Percentiles rank a stretch among this genome's conserved stretches.
Evolutionary conservation across 495 filamentous ascomycete genomes (phyloP).

Genomic region (Tuber melanosporum): DNA sequence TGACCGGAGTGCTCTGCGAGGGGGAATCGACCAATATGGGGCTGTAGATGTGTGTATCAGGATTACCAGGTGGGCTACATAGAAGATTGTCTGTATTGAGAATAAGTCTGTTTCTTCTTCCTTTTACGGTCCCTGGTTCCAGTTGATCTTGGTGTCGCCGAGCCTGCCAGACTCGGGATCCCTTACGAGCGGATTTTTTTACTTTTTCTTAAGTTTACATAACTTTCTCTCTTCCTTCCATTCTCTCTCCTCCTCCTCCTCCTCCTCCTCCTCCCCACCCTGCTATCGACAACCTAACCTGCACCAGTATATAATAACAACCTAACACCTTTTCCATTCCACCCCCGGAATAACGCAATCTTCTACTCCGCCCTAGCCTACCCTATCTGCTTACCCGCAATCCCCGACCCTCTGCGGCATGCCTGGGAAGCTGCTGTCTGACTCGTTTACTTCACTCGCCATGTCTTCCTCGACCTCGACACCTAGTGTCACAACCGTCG

Average conservation of each 20-base stretch:
- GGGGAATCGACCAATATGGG: neutral
- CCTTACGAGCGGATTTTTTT: neutral
- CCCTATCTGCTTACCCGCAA: neutral
- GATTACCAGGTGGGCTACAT: neutral
- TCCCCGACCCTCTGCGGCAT: conserved; percentile 13
- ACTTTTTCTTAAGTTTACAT: neutral
- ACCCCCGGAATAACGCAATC: neutral
- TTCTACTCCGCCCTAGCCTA: neutral
- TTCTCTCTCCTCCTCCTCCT: too few relatives aligned
- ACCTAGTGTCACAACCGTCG: conserved; percentile 43
- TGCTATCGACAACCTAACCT: too few relatives aligned
- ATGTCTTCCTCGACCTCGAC: conserved; percentile 17
- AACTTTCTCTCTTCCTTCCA: neutral
- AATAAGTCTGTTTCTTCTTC: neutral
- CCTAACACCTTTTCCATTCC: conserved; percentile 1
- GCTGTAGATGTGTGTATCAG: neutral
- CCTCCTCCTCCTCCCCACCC: too few relatives aligned
- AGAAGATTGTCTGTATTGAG: neutral
- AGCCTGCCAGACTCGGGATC: neutral
- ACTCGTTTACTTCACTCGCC: conserved; percentile 24
- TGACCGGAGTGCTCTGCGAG: neutral
- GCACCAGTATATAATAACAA: too few relatives aligned
- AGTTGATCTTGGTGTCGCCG: neutral
- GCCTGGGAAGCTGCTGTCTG: conserved; percentile 38
- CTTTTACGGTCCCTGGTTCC: neutral